Conservation (phyloP, 495 filamentous ascomycete genomes). For the Aspergillus heteromorphus region DNA sequence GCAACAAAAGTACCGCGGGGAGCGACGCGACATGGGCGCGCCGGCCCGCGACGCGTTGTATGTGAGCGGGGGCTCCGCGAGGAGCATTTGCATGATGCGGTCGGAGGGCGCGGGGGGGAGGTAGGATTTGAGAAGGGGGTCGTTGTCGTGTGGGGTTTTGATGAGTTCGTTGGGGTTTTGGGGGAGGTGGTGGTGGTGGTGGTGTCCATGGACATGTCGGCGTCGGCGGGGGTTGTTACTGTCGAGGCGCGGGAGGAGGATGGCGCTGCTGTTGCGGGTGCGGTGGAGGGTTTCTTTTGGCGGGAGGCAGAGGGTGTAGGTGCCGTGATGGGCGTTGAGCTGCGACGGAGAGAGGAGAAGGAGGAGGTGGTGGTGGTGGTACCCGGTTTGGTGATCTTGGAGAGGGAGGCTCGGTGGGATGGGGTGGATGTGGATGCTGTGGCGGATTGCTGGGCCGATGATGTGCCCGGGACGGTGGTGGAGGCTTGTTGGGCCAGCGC, state of each 20-base stretch:
- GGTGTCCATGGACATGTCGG: not conserved
- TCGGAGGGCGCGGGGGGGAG: conserved; percentile 61
- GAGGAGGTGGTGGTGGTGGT: conserved; percentile 1
- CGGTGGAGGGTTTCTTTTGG: conserved; percentile 10
- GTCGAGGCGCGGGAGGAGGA: conserved; percentile 12
- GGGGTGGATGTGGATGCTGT: conserved; percentile 4
- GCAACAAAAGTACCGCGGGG: conserved; percentile 73
- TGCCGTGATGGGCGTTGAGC: conserved; percentile 32
- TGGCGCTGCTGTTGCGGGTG: conserved; percentile 11
- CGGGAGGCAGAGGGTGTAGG: not conserved
- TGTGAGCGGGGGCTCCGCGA: conserved; percentile 67
- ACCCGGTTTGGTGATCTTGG: conserved; percentile 18
- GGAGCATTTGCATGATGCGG: conserved; percentile 60
- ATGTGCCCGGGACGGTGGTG: conserved; percentile 23
- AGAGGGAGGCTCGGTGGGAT: conserved; percentile 12
- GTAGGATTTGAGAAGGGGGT: conserved; percentile 58
- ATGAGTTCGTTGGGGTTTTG: conserved; percentile 32
- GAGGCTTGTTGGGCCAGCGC: conserved; percentile 44
- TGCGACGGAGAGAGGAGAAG: conserved; percentile 17
- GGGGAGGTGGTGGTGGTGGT: conserved; percentile 11
- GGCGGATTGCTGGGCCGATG: not conserved
- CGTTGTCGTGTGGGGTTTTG: conserved; percentile 45
- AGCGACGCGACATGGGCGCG: conserved; percentile 46
- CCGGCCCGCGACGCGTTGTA: conserved; percentile 70
- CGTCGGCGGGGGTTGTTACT: conserved; percentile 7